Evolutionary conservation across 495 filamentous ascomycete species (phyloP), one percentile per base, ranked within the genome.

Genomic region (Copromyces sp.): DNA sequence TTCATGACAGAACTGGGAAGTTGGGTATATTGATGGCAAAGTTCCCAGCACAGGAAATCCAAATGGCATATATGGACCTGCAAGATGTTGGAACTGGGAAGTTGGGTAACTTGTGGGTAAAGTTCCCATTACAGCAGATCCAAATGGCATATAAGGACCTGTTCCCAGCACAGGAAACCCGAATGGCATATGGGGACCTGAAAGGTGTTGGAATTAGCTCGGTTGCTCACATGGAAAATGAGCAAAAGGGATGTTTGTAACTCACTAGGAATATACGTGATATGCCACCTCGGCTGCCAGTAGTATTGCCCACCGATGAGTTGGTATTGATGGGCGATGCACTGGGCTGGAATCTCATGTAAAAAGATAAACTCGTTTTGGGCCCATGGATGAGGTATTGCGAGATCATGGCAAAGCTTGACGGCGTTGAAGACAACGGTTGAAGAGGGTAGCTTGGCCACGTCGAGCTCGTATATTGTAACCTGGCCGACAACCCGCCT

Each of bases 241-340:
- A 1, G 0, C 2, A 1, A 0, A 53, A 2, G 45, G 45, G 4
- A n/a, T 53, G 9, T 24, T 29, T 6, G 45, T 24, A 53, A 12
- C 45, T 5, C 4, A 29, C 45, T 12, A 0, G 39, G 41, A 17
- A 16, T 42, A 17, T 42, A 4, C 0, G 14, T 42, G 14, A 0
- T 2, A 9, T 7, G 44, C 44, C 44, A 20, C 17, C 20, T 9
- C 6, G 44, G 44, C n/a, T 20, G 17, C 3, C n/a, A 16, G 44
- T n/a, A n/a, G 8, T 53, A 53, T 20, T 24, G 7, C 3, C 20
- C 4, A 24, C 9, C 45, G 3, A 4, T 1, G 45, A 53, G 45
- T 3, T 24, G 4, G 24, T 24, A 5, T 11, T 24, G 0, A 24
- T 20, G 3, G 20, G 0, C 3, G 2, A 53, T 0, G 2, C 45